Evolutionary conservation across 1,284 basidiomycete genomes (phyloP).

Genomic region (Kalmanozyma brasiliensis): DNA sequence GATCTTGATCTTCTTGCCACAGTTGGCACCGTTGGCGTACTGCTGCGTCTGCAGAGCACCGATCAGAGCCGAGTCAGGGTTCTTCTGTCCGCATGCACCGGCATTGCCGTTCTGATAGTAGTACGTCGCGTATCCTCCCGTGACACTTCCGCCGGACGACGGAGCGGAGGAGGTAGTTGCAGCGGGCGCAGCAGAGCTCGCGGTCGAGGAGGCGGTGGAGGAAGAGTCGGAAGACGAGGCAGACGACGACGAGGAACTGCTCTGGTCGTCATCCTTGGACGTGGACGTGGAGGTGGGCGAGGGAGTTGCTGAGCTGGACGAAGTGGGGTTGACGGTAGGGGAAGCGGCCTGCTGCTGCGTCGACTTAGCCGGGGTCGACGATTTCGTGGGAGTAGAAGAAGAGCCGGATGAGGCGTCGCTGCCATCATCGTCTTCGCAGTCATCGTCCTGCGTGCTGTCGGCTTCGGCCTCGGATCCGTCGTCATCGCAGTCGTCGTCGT

Average conservation of each 20-base stretch:
- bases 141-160: conserved; percentile 5
- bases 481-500: conserved; percentile 42
- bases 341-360: conserved; percentile 9
- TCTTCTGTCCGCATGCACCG: conserved; percentile 62
- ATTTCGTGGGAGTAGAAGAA: conserved; percentile 2
- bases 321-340: not conserved
- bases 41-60: conserved; percentile 48
- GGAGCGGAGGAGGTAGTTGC: conserved; percentile 21
- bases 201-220: conserved; percentile 6
- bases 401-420: conserved; percentile 15
- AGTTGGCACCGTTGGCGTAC: conserved; percentile 72
- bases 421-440: conserved; percentile 29
- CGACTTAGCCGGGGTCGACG: conserved; percentile 8
- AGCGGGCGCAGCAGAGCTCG: conserved; percentile 11
- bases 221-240: conserved; percentile 12
- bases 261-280: conserved; percentile 2
- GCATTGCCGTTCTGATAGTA: conserved; percentile 62
- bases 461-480: conserved; percentile 5
- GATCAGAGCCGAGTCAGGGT: conserved; percentile 52
- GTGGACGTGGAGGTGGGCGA: conserved; percentile 14
- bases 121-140: conserved; percentile 57
- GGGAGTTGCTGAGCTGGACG: conserved; percentile 21
- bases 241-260: conserved; percentile 9
- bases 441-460: conserved; percentile 12
- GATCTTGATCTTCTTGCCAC: conserved; percentile 76